Percentiles rank a stretch among this genome's conserved stretches.
Evolutionary conservation across 2,329 filamentous ascomycete species (phyloP).

Genomic region (Xylaria sp.): DNA sequence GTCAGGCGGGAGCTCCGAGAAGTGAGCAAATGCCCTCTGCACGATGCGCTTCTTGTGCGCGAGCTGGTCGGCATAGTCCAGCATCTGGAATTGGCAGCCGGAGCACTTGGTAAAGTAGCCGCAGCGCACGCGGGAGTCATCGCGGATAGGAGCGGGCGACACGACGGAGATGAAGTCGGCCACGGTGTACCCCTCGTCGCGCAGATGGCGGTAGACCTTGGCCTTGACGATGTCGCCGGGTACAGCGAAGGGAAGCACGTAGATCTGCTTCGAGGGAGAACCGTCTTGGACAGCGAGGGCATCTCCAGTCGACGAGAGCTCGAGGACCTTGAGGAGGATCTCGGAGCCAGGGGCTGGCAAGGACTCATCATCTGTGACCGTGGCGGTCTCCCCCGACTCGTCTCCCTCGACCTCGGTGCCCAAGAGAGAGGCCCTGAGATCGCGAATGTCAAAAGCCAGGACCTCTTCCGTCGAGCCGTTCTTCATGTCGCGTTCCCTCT

Average conservation of each 20-base stretch:
- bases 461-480: conserved; percentile 75
- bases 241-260: conserved; percentile 87
- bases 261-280: conserved; percentile 68
- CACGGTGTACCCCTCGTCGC: conserved; percentile 73
- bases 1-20: conserved; percentile 82
- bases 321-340: conserved; percentile 82
- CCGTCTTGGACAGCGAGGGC: conserved; percentile 80
- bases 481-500: conserved; percentile 69
- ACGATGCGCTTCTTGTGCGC: conserved; percentile 85
- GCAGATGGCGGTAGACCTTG: conserved; percentile 80
- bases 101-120: conserved; percentile 88
- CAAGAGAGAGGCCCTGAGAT: conserved; percentile 59
- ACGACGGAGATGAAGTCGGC: conserved; percentile 86
- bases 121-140: conserved; percentile 81
- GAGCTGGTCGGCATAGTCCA: conserved; percentile 88
- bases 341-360: conserved; percentile 77
- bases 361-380: conserved; percentile 43
- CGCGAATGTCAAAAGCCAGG: conserved; percentile 70
- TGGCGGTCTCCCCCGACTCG: conserved; percentile 38
- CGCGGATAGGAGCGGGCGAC: conserved; percentile 77
- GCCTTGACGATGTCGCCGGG: conserved; percentile 85
- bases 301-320: conserved; percentile 91
- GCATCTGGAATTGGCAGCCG: conserved; percentile 98
- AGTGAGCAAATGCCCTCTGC: conserved; percentile 91
- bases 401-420: conserved; percentile 45